These are phyloP conservation scores for Candida labiduridarum DNA, from an alignment of 1,139 yeast genomes.

Conservation along the genomic window DNA sequence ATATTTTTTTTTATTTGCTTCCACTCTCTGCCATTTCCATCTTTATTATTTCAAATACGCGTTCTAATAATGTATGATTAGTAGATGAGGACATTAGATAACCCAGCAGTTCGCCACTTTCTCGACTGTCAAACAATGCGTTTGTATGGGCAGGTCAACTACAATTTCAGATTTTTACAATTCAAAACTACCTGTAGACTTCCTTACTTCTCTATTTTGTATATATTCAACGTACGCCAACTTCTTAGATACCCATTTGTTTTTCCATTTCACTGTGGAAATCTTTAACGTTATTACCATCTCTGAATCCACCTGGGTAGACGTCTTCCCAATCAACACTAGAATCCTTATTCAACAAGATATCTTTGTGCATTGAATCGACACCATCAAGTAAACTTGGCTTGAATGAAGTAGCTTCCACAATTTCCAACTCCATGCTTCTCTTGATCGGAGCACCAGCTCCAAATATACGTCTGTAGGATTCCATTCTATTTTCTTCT, in stretches of 20 bases:
- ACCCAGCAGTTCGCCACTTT: neutral
- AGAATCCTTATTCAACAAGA: conserved; percentile 74
- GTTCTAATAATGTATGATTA: neutral
- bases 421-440: conserved; percentile 79
- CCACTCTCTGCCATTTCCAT: neutral
- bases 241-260: conserved; percentile 54
- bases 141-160: too few species aligned
- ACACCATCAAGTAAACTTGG: conserved; percentile 65
- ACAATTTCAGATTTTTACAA: too few species aligned
- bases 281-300: conserved; percentile 42
- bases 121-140: too few species aligned
- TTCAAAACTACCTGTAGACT: neutral
- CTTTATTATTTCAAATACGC: neutral
- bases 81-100: neutral
- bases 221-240: neutral
- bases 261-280: conserved; percentile 76
- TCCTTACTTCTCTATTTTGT: neutral
- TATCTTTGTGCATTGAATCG: conserved; percentile 69
- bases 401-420: conserved; percentile 70
- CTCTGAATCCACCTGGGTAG: conserved; percentile 58
- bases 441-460: conserved; percentile 93
- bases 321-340: conserved; percentile 93
- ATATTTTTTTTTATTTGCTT: neutral
- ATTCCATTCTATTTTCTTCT: conserved; percentile 69
- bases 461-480: conserved; percentile 82